phyloP scores from a whole-genome alignment of 495 filamentous ascomycete species.

The Hapsidospora chrysogenum region DNA sequence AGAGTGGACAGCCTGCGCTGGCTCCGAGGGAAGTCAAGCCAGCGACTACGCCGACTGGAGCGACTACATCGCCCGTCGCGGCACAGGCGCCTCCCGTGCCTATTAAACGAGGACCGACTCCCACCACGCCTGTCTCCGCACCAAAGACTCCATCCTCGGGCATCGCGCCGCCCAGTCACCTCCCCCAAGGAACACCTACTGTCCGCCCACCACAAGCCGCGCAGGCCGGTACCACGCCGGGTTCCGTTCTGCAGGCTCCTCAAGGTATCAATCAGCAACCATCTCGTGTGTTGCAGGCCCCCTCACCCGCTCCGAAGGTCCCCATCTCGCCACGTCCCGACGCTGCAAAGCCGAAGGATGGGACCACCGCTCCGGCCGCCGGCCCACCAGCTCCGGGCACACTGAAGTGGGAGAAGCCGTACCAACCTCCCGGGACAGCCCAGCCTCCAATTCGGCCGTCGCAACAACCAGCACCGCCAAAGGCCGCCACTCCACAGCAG shows the following conservation, averaged over 20 bases:
- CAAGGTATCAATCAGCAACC: too few species aligned
- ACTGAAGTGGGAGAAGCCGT: slow-evolving; percentile 34
- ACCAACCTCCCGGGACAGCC: slow-evolving; percentile 16
- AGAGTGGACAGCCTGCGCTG: slow-evolving; percentile 6
- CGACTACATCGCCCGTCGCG: slow-evolving; percentile 6
- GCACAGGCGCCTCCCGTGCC: slow-evolving; percentile 1
- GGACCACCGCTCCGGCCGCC: too few species aligned
- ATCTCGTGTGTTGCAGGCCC: too few species aligned
- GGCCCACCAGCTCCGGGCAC: slow-evolving; percentile 1
- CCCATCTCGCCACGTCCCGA: too few species aligned
- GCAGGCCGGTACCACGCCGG: background rate
- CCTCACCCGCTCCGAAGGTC: too few species aligned
- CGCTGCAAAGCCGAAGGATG: too few species aligned
- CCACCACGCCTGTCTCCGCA: background rate
- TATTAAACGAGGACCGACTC: slow-evolving; percentile 1
- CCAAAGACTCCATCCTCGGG: background rate
- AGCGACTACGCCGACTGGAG: slow-evolving; percentile 9
- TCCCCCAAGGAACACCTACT: too few species aligned
- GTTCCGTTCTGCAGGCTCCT: too few species aligned
- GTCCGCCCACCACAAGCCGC: background rate
- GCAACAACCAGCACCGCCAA: slow-evolving; percentile 5
- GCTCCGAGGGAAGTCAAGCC: slow-evolving; percentile 1
- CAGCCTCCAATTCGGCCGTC: slow-evolving; percentile 12
- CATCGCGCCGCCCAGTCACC: background rate
- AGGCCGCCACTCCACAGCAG: background rate